Percentiles rank a stretch among this genome's conserved stretches.
These are phyloP conservation scores for Trametes pubescens DNA, from an alignment of 1,284 basidiomycete genomes.

Conservation along the genomic window DNA sequence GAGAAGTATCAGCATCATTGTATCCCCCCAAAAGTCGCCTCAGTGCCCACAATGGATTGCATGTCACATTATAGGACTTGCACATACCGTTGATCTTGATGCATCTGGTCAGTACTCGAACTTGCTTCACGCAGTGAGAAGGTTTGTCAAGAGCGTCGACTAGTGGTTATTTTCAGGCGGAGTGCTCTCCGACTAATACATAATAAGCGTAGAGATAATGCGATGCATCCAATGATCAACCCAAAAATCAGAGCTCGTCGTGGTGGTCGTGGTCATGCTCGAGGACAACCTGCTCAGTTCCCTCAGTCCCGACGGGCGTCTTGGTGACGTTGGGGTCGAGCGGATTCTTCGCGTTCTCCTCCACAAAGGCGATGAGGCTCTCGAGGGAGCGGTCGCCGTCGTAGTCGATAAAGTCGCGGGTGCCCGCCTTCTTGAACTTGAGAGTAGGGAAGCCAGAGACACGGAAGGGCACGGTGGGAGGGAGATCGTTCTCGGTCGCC, in stretches of 20 bases:
- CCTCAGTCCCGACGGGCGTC: constrained; percentile 29
- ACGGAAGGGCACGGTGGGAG: constrained; percentile 86
- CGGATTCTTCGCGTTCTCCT: constrained; percentile 82
- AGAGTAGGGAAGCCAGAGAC: constrained; percentile 93
- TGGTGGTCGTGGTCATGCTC: constrained; percentile 37
- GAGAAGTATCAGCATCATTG: constrained; percentile 31
- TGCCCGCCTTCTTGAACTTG: constrained; percentile 95
- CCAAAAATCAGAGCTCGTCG: constrained; percentile 43
- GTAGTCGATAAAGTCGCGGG: constrained; percentile 89
- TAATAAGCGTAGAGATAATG: constrained; percentile 27
- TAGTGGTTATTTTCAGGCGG: constrained; percentile 24
- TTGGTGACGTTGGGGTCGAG: constrained; percentile 52
- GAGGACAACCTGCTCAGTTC: constrained; percentile 34
- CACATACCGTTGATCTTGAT: background rate
- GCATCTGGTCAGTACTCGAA: background rate
- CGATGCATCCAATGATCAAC: constrained; percentile 2
- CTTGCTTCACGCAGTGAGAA: background rate
- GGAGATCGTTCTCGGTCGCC: constrained; percentile 96
- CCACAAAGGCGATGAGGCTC: constrained; percentile 84
- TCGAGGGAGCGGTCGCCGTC: constrained; percentile 92
- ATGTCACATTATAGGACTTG: constrained; percentile 11
- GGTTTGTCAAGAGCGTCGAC: background rate
- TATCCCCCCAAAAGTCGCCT: constrained; percentile 24
- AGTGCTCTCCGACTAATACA: constrained; percentile 25
- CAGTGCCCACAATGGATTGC: constrained; percentile 17